A percentile compares a stretch with the other conserved stretches of the same genome.
Evolutionary conservation across 257 asterid species (phyloP).

Genomic region (Apocynum venetum): DNA sequence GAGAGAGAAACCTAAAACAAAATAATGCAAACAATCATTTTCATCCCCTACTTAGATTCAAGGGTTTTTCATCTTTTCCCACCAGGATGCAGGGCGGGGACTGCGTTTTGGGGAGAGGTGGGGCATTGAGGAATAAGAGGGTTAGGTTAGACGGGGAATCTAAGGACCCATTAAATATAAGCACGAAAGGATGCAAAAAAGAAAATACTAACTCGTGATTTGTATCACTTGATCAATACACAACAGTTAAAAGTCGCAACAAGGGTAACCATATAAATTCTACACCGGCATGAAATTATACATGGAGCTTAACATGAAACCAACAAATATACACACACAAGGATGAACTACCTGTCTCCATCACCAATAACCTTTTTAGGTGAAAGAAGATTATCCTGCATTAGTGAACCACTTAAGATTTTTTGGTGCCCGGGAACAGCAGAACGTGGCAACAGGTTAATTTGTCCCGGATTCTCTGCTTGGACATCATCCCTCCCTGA

Average conservation of each 20-base stretch:
- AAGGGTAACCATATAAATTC: background rate
- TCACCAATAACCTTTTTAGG: constrained; percentile 51
- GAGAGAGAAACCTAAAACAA: background rate
- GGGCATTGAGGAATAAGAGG: background rate
- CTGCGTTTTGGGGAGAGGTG: background rate
- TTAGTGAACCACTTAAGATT: constrained; percentile 48
- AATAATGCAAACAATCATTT: background rate
- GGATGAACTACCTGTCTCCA: constrained; percentile 63
- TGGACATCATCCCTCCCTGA: constrained; percentile 35
- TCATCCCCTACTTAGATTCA: background rate
- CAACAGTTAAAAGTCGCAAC: background rate
- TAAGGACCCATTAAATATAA: background rate
- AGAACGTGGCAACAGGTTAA: constrained; percentile 44
- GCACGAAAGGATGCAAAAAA: background rate
- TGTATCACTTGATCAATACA: background rate
- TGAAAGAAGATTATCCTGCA: constrained; percentile 52
- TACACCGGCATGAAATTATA: background rate
- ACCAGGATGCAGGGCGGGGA: background rate
- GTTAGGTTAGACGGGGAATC: background rate
- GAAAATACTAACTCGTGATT: background rate
- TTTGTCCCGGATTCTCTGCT: constrained; percentile 36
- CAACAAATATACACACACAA: background rate
- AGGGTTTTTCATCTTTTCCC: background rate
- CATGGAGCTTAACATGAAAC: background rate
- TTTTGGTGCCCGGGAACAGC: constrained; percentile 40